phyloP scores from a whole-genome alignment of 352 stramenopile species.

The Phytophthora sansomeana region DNA sequence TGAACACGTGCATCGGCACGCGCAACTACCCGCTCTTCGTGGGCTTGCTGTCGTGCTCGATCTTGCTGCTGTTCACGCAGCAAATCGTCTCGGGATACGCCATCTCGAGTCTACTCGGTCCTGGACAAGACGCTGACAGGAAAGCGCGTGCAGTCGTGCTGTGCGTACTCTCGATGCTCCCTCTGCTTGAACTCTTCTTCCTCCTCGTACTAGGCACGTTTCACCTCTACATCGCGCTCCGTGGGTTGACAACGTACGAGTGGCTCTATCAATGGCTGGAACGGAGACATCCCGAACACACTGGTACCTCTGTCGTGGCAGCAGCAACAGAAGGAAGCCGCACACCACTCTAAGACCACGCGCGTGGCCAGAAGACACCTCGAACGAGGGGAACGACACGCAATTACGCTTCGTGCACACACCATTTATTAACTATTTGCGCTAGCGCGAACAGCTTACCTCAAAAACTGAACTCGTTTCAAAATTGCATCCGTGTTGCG shows the following conservation, averaged over 20 bases:
- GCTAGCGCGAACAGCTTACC: conserved; percentile 41
- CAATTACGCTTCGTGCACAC: background rate
- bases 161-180: conserved; percentile 48
- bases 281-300: conserved; percentile 11
- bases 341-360: conserved; percentile 16
- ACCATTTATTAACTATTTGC: conserved; percentile 13
- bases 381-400: conserved; percentile 16
- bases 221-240: conserved; percentile 67
- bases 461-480: conserved; percentile 63
- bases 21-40: conserved; percentile 76
- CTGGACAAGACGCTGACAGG: conserved; percentile 1
- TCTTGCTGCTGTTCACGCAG: conserved; percentile 65
- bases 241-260: conserved; percentile 61
- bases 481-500: conserved; percentile 53
- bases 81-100: conserved; percentile 56
- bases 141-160: conserved; percentile 34
- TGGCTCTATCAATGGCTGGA: conserved; percentile 59
- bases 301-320: background rate
- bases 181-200: conserved; percentile 63
- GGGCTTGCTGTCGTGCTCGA: conserved; percentile 61
- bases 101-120: conserved; percentile 32
- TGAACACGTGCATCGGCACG: conserved; percentile 94
- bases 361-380: conserved; percentile 1
- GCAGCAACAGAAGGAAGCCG: conserved; percentile 6
- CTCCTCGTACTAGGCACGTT: conserved; percentile 68